Evolutionary conservation across 116 monocot species (phyloP), one percentile per base, ranked within the genome.

Genomic region (Thalassia testudinum): DNA sequence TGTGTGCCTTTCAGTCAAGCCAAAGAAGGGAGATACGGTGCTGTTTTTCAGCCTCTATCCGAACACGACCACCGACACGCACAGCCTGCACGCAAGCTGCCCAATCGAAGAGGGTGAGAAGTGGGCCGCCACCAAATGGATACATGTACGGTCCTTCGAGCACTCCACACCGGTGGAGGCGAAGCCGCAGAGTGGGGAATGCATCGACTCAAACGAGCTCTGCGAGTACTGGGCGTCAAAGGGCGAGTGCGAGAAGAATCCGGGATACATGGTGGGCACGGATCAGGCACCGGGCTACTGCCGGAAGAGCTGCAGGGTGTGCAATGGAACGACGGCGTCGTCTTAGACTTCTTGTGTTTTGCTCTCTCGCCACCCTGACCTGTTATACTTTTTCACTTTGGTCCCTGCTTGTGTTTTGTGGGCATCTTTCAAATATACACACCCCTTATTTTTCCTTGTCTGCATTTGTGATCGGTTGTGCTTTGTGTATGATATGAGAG

Each of bases 121-220:
- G 64, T 89, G 88, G 88, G 74, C 83, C 1, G 88, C 88, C 1
- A 89, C 88, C n/a, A 89, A 83, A 62, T 89, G 89, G 89, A 80
- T 89, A 52, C 83, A 77, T 49, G 76, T 88, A 49, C 76, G 72
- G 34, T 75, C 79, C 37, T 89, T 79, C 26, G 77, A 80, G 1
- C 20, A 26, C 5, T 3, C 59, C 10, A 21, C 30, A 2, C 45
- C 18, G 15, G 45, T 20, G 15, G 18, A 45, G 45, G 18, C 2
- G 24, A 61, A 53, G 18, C 53, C 17, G 16, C 20, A 55, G 11
- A 47, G 15, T 7, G 43, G 42, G 7, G 65, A 50, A 8, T 85
- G 91, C 34, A 56, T 49, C 5, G 91, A 91, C 61, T 78, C 78
- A 48, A 77, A 81, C 50, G 68, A 75, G 3, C 78, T 60, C 12